Conservation (phyloP, 2,329 filamentous ascomycete species). For the Sclerotinia sclerotiorum region DNA sequence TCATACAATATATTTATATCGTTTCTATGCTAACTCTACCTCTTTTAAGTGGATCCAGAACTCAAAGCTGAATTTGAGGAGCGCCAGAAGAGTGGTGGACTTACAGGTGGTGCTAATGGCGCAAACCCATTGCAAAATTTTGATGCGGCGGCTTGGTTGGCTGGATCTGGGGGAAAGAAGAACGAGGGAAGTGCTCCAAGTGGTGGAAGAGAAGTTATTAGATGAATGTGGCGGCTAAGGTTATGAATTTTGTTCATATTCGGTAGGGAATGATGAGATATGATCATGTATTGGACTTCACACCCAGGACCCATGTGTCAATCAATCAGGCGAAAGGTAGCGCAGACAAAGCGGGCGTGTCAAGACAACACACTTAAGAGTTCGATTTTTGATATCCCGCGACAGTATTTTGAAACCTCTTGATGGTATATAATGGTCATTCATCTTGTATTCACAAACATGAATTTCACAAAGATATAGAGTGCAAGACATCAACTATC, state of each 20-base stretch:
- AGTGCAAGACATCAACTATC: not conserved
- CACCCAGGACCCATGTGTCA: not conserved
- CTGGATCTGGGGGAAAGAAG: conserved; percentile 47
- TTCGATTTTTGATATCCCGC: not conserved
- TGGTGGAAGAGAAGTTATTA: conserved; percentile 33
- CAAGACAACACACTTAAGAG: not conserved
- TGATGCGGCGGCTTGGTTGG: conserved; percentile 68
- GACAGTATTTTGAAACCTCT: not conserved
- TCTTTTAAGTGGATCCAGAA: conserved; percentile 86
- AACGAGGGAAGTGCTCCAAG: conserved; percentile 23
- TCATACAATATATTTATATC: not conserved
- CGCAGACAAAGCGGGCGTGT: not conserved
- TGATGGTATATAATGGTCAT: not conserved
- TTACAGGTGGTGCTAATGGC: conserved; percentile 48
- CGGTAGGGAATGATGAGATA: not conserved
- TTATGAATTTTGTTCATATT: not conserved
- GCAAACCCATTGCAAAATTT: conserved; percentile 58
- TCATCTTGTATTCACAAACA: not conserved
- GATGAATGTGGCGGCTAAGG: conserved; percentile 21
- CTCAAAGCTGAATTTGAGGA: conserved; percentile 90
- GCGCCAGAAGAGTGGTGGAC: conserved; percentile 64
- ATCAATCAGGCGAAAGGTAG: not conserved
- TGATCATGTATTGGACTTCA: not conserved
- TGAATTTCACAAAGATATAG: not conserved
- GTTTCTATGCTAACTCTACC: conserved; percentile 22